Conservation (phyloP, 1,284 basidiomycete species). For the Sphagnurus paluster region DNA sequence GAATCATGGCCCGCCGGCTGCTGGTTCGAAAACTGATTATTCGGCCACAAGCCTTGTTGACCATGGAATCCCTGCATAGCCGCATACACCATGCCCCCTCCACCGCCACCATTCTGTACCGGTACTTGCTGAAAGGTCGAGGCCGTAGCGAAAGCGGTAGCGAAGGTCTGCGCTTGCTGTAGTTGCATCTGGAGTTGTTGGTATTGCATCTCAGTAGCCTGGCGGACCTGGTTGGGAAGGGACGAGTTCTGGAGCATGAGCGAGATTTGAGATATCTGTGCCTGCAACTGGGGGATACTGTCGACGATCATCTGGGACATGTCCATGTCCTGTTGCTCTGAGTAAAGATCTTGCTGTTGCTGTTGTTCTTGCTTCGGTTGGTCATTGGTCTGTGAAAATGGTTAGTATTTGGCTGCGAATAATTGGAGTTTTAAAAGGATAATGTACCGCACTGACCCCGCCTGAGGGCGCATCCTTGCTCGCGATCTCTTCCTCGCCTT, state of each 20-base stretch:
- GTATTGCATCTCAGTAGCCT: slow-evolving; percentile 75
- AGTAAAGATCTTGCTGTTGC: slow-evolving; percentile 65
- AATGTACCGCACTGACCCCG: slow-evolving; percentile 22
- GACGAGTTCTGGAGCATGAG: slow-evolving; percentile 75
- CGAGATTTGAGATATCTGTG: slow-evolving; percentile 73
- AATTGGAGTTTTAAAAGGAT: background rate
- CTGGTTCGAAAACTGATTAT: slow-evolving; percentile 58
- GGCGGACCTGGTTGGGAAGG: slow-evolving; percentile 69
- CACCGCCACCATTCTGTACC: slow-evolving; percentile 30
- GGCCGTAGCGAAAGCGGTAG: slow-evolving; percentile 56
- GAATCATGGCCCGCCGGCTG: slow-evolving; percentile 70
- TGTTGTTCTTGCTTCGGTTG: slow-evolving; percentile 43
- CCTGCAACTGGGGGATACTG: slow-evolving; percentile 75
- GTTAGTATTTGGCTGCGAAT: background rate
- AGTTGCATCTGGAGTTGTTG: slow-evolving; percentile 77
- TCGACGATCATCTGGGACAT: slow-evolving; percentile 71
- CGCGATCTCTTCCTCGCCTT: slow-evolving; percentile 46
- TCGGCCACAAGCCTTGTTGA: slow-evolving; percentile 42
- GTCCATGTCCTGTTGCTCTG: slow-evolving; percentile 65
- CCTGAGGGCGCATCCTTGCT: slow-evolving; percentile 18
- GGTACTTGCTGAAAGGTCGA: slow-evolving; percentile 48
- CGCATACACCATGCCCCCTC: slow-evolving; percentile 36
- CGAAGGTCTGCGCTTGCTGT: slow-evolving; percentile 70
- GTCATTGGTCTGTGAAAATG: slow-evolving; percentile 25
- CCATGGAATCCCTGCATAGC: slow-evolving; percentile 38